Base-by-base conservation (phyloP, 192 early-diverging fungal genomes). In the Coemansia furcata region DNA sequence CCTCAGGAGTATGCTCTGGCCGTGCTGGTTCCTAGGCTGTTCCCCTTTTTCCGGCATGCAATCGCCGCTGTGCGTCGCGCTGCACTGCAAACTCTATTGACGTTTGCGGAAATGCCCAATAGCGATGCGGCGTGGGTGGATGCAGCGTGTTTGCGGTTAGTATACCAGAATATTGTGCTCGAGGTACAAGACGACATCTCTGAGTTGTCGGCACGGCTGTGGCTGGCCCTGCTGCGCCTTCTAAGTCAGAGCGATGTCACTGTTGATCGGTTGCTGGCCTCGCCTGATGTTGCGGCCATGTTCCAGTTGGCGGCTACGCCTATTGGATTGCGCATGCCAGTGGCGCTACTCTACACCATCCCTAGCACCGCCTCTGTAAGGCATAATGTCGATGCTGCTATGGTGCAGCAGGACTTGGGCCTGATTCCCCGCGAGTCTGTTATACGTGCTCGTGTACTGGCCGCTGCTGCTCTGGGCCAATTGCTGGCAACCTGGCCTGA, bases 1-100 rank as follows among this genome's bases (percentile, higher is more conserved):
- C 0, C n/a, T n/a, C n/a, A n/a, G n/a, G n/a, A n/a, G n/a, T n/a
- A 71, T 23, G 69, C 76, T 23, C 57, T 71, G n/a, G 63, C 81
- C 0, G 82, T 85, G 36, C 80, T 96, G 11, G 87, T 97, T n/a
- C 94, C 96, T 6, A 86, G 92, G 12, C 82, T 99, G 47, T 91
- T 89, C 60, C 94, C 94, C n/a, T 98, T 98, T 73, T 93, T 99
- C 76, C 89, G 98, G 37, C 96, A 99, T 66, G 90, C 94, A 0
- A 91, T 97, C 39, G 84, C 86, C 2, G 85, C 86, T 36, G 98
- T 99, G 17, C 91, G 98, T 2, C 67, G 83, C 0, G 93, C 96
- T 0, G 93, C 94, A 0, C 68, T 98, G 30, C 87, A 91, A 26
- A 93, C 94, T 0, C 72, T 98, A 6, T 42, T 83, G 38, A 92